Conservation (phyloP, 2,329 filamentous ascomycete genomes). For the Fusarium pseudonygamai region DNA sequence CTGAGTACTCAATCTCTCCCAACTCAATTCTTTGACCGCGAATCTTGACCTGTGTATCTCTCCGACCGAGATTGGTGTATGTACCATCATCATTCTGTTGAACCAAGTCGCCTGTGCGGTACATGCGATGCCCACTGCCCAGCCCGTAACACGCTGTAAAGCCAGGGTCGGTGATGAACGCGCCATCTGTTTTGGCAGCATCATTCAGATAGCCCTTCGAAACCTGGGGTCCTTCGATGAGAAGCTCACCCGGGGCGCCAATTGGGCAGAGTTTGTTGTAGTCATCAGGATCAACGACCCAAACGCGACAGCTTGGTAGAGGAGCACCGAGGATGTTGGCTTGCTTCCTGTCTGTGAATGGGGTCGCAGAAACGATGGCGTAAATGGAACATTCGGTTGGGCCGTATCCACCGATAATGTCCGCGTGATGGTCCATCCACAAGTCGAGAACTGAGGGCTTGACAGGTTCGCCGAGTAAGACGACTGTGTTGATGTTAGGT, state of each 20-base stretch:
- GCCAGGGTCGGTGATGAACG: neutral
- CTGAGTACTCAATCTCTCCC: slow-evolving; percentile 3
- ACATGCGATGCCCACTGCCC: neutral
- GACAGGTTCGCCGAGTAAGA: neutral
- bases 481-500: neutral
- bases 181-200: neutral
- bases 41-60: neutral
- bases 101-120: neutral
- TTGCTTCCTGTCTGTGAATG: neutral
- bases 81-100: neutral
- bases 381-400: neutral
- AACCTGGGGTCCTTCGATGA: slow-evolving; percentile 1
- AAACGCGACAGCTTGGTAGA: neutral
- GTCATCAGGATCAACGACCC: neutral
- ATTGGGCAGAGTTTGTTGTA: neutral
- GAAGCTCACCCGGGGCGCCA: neutral
- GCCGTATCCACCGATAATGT: neutral
- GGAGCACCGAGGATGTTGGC: neutral
- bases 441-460: neutral
- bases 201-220: neutral
- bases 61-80: neutral
- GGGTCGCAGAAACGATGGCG: neutral
- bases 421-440: neutral
- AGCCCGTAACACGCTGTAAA: neutral
- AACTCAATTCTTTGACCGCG: neutral